phyloP scores from a whole-genome alignment of 441 rosid genomes.

The Erysimum pusillum region DNA sequence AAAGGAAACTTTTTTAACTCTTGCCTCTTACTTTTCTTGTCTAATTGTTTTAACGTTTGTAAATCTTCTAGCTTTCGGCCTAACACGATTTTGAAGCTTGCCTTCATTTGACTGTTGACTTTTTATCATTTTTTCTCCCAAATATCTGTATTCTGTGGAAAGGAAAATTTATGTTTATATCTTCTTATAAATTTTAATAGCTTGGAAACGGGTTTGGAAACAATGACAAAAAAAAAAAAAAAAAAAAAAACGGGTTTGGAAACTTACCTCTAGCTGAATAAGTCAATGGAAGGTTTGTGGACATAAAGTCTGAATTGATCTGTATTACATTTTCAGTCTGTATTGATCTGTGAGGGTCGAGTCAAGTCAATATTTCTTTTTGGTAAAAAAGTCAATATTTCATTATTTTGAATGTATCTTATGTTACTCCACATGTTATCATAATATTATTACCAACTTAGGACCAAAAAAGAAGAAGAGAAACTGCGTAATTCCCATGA shows the following conservation, averaged over 20 bases:
- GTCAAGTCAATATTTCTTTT: slow-evolving; percentile 23
- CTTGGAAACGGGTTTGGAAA: too few species aligned
- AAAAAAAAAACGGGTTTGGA: too few species aligned
- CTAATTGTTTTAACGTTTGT: slow-evolving; percentile 9
- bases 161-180: too few species aligned
- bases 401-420: neutral
- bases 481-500: neutral
- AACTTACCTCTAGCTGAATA: neutral
- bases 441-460: slow-evolving; percentile 7
- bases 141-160: too few species aligned
- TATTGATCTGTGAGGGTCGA: neutral
- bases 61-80: neutral
- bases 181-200: too few species aligned
- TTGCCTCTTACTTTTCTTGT: slow-evolving; percentile 4
- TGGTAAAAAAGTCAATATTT: slow-evolving; percentile 3
- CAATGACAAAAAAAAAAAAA: too few species aligned
- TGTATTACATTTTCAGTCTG: neutral
- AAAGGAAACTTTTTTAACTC: neutral
- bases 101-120: too few species aligned
- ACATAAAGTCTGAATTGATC: slow-evolving; percentile 13
- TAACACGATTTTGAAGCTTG: too few species aligned
- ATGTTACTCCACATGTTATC: neutral
- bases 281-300: slow-evolving; percentile 10
- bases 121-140: too few species aligned
- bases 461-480: neutral